Conservation (phyloP, 2,329 filamentous ascomycete species). For the Chrysosporium keratinophilum region DNA sequence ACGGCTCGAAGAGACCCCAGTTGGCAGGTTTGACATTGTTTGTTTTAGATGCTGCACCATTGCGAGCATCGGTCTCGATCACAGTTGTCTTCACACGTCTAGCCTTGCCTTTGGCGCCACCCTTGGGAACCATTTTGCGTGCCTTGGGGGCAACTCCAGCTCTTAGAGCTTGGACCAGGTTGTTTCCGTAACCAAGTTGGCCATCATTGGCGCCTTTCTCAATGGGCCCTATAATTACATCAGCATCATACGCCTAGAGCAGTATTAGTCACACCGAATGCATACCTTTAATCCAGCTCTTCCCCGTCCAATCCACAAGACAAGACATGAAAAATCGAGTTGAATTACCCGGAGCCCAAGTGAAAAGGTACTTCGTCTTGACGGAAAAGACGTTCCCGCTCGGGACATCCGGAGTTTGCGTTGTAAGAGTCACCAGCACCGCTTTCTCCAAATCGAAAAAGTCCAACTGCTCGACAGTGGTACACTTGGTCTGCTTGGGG, state of each 20-base stretch:
- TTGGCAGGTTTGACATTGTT: constrained; percentile 37
- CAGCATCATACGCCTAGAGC: neutral
- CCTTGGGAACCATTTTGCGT: constrained; percentile 41
- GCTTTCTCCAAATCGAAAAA: constrained; percentile 76
- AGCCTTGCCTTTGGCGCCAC: constrained; percentile 47
- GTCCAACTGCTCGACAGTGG: constrained; percentile 77
- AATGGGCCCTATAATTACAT: constrained; percentile 59
- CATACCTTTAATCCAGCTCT: constrained; percentile 93
- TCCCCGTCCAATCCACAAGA: constrained; percentile 89
- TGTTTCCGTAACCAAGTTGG: constrained; percentile 70
- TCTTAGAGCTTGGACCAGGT: constrained; percentile 64
- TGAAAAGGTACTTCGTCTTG: constrained; percentile 90
- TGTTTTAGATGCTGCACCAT: constrained; percentile 35
- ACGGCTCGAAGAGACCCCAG: constrained; percentile 76
- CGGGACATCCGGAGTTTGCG: constrained; percentile 88
- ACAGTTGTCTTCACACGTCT: constrained; percentile 49
- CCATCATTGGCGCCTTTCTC: constrained; percentile 92
- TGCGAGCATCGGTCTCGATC: constrained; percentile 31
- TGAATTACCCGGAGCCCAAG: constrained; percentile 77
- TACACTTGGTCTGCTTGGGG: constrained; percentile 88
- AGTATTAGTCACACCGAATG: constrained; percentile 2
- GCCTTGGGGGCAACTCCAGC: constrained; percentile 56
- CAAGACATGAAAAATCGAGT: constrained; percentile 83
- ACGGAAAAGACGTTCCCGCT: constrained; percentile 83
- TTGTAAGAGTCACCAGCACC: constrained; percentile 69